Evolutionary conservation across 305 asterid genomes (phyloP).

Genomic region (Coffea humblotiana): DNA sequence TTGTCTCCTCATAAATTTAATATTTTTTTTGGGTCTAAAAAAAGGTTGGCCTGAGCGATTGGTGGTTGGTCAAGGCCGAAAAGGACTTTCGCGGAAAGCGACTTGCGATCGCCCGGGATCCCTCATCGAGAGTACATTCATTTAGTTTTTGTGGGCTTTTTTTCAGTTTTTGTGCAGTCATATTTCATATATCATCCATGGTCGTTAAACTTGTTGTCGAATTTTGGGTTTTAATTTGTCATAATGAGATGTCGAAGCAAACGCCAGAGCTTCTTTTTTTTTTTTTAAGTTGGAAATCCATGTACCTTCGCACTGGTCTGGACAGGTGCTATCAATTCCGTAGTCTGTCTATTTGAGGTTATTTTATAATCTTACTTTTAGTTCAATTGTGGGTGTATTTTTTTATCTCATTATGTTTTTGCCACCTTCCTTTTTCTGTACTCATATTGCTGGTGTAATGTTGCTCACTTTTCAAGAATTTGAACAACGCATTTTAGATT

Average conservation of each 20-base stretch:
- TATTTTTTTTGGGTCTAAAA: conserved; percentile 1
- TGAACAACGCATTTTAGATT: neutral
- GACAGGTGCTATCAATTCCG: neutral
- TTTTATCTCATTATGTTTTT: too few relatives aligned
- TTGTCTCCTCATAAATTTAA: neutral
- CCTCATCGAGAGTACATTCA: conserved; percentile 43
- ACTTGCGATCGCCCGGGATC: conserved; percentile 60
- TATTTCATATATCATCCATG: neutral
- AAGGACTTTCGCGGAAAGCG: conserved; percentile 36
- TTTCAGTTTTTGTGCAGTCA: neutral
- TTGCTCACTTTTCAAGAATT: neutral
- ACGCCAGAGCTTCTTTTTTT: neutral
- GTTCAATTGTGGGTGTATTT: too few relatives aligned
- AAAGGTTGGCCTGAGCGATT: conserved; percentile 59
- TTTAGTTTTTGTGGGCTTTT: neutral
- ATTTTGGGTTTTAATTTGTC: neutral
- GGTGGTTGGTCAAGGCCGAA: conserved; percentile 67
- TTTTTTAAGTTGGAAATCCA: neutral
- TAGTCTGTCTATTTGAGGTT: too few relatives aligned
- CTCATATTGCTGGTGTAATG: neutral
- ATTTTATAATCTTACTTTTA: too few relatives aligned
- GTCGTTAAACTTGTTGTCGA: neutral
- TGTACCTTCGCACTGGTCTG: too few relatives aligned
- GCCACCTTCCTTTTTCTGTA: too few relatives aligned
- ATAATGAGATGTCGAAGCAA: neutral